Evolutionary conservation across 2,329 filamentous ascomycete genomes (phyloP), one percentile per base, ranked within the genome.

Genomic region (Beauveria sp.): DNA sequence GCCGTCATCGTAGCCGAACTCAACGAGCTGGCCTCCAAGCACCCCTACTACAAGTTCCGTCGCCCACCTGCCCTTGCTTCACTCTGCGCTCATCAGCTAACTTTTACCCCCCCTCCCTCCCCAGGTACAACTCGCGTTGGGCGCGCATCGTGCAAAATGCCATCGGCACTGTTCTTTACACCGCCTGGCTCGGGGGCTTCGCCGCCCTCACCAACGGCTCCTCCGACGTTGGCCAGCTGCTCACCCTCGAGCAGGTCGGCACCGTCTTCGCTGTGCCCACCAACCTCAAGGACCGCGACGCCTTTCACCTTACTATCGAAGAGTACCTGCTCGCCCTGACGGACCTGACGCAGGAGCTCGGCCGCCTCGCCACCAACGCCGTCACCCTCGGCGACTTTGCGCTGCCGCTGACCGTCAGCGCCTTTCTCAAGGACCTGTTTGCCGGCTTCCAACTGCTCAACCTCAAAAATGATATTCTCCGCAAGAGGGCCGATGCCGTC

Each of bases 371-470:
- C 40, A 91, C 94, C 75, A 99, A 99, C 76, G 89, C 91, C 5
- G 94, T 99, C 66, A 96, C 93, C 1, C 80, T 96, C 43, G 92
- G 92, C 62, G 92, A 99, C 75, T 92, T 92, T 69, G 81, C 84
- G 62, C 84, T 94, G 63, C 94, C 94, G 20, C 81, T 96, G 59
- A 86, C 90, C 71, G 97, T 97, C 74, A 91, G 89, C 72, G 84
- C 85, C 65, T 97, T 97, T 72, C 87, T 97, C 78, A 97, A 97
- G 78, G 92, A 97, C 71, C 77, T 99, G 43, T 93, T 96, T 69
- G 91, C 92, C 3, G 94, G 93, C 18, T 99, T 99, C 77, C 94
- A 97, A 81, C 85, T 97, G 66, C 84, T 99, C 66, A 99, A 99
- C 73, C 80, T 99, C 67, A 97, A 97, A 82, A 99, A 99, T 70